phyloP scores from a whole-genome alignment of 2,329 filamentous ascomycete genomes.

The Xylariales sp. region DNA sequence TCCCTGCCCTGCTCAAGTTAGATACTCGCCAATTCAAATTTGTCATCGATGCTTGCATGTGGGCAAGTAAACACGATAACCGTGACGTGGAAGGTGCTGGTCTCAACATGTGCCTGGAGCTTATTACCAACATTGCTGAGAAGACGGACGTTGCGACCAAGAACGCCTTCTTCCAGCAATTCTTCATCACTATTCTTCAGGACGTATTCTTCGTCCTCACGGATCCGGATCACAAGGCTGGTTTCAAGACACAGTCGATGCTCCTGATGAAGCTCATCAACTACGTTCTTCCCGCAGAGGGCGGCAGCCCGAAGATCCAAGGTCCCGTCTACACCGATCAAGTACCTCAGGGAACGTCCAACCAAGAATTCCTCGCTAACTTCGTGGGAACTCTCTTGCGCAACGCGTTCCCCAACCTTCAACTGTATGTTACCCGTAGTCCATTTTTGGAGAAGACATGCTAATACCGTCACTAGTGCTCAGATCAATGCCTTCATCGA shows the following conservation, averaged over 20 bases:
- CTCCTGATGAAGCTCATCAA: conserved; percentile 93
- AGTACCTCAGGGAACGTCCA: conserved; percentile 75
- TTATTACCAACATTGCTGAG: conserved; percentile 96
- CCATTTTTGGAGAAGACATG: conserved; percentile 10
- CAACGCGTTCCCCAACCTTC: conserved; percentile 89
- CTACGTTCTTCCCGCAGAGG: conserved; percentile 73
- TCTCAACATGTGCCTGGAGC: conserved; percentile 94
- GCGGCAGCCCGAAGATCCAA: conserved; percentile 74
- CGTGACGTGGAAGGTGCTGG: conserved; percentile 94
- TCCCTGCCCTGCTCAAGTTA: conserved; percentile 87
- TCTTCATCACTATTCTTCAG: conserved; percentile 92
- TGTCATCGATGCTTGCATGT: conserved; percentile 98
- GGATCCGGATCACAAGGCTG: conserved; percentile 96
- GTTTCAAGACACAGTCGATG: conserved; percentile 97
- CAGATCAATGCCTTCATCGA: conserved; percentile 91
- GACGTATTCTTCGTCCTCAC: conserved; percentile 98
- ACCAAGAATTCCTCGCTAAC: conserved; percentile 83
- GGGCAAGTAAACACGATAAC: conserved; percentile 99
- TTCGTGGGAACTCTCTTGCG: conserved; percentile 82
- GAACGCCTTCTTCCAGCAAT: conserved; percentile 95
- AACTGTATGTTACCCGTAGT: conserved; percentile 58
- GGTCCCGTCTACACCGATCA: conserved; percentile 90
- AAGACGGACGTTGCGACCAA: conserved; percentile 80
- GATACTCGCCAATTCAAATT: conserved; percentile 98
- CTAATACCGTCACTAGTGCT: conserved; percentile 48